A percentile compares a stretch with the other conserved stretches of the same genome.
Conservation (phyloP, 2,329 filamentous ascomycete species). For the Dothiorella sarmentorum region DNA sequence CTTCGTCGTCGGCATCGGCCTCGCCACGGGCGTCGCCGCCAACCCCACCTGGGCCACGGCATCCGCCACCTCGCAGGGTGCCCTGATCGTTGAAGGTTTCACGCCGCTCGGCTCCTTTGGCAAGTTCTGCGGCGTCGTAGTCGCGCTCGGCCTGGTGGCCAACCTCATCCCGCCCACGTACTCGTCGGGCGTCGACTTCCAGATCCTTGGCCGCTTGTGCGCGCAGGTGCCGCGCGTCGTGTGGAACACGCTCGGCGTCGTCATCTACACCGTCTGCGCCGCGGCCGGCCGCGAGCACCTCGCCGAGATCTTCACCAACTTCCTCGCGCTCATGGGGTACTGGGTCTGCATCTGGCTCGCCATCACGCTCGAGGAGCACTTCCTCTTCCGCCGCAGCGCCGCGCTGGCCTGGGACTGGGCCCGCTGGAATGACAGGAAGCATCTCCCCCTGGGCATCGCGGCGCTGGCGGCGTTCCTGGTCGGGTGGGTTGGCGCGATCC, state of each 20-base stretch:
- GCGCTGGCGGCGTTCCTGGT: constrained; percentile 60
- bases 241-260: constrained; percentile 61
- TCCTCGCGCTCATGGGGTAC: constrained; percentile 68
- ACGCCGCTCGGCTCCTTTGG: constrained; percentile 59
- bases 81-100: constrained; percentile 62
- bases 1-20: constrained; percentile 59
- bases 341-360: constrained; percentile 65
- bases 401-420: constrained; percentile 48
- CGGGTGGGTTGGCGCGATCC: constrained; percentile 62
- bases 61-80: constrained; percentile 58
- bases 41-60: constrained; percentile 56
- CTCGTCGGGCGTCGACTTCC: constrained; percentile 63
- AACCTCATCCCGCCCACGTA: constrained; percentile 66
- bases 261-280: constrained; percentile 63
- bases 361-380: constrained; percentile 59
- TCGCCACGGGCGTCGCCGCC: constrained; percentile 55
- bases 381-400: constrained; percentile 55
- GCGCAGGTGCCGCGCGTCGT: constrained; percentile 59
- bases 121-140: constrained; percentile 62
- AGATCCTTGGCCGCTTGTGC: constrained; percentile 60
- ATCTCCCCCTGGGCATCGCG: constrained; percentile 61
- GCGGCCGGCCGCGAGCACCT: constrained; percentile 60
- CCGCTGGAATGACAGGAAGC: constrained; percentile 56
- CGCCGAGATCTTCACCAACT: constrained; percentile 64
- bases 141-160: constrained; percentile 61